Percentiles rank a stretch among this genome's conserved stretches.
Evolutionary conservation across 495 filamentous ascomycete species (phyloP).

Genomic region (Penicillium bovifimosum): DNA sequence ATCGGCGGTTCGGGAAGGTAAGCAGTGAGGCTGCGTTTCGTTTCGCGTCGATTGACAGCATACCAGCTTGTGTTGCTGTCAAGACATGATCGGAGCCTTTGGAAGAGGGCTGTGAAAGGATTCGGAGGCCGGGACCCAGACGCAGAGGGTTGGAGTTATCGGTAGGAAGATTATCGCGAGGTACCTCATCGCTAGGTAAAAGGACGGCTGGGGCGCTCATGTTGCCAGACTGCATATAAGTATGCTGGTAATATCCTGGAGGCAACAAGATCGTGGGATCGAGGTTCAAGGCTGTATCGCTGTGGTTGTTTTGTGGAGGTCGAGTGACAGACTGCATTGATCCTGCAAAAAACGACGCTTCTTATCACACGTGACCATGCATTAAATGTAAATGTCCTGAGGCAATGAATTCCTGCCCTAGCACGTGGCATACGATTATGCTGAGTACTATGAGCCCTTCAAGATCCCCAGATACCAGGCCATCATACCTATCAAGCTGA

Average conservation of each 20-base stretch:
- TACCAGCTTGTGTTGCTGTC: slow-evolving; percentile 70
- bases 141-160: slow-evolving; percentile 63
- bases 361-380: slow-evolving; percentile 21
- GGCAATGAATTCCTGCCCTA: not conserved
- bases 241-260: not conserved
- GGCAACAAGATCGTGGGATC: not conserved
- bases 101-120: slow-evolving; percentile 33
- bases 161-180: slow-evolving; percentile 52
- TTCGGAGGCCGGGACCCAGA: slow-evolving; percentile 73
- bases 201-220: slow-evolving; percentile 50
- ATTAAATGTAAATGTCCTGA: too few relatives aligned
- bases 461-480: not conserved
- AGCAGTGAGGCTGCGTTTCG: slow-evolving; percentile 54
- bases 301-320: not conserved
- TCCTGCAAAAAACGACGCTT: slow-evolving; percentile 4
- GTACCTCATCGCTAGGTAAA: slow-evolving; percentile 75
- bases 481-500: not conserved
- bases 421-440: not conserved
- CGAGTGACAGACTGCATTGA: not conserved
- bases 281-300: not conserved
- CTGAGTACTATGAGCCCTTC: not conserved
- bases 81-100: slow-evolving; percentile 43
- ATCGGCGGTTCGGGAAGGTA: slow-evolving; percentile 50
- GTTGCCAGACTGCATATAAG: not conserved
- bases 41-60: slow-evolving; percentile 65